Percentiles rank a stretch among this genome's conserved stretches.
Conservation (phyloP, 176 grass and related monocot genomes). For the Oryza punctata region DNA sequence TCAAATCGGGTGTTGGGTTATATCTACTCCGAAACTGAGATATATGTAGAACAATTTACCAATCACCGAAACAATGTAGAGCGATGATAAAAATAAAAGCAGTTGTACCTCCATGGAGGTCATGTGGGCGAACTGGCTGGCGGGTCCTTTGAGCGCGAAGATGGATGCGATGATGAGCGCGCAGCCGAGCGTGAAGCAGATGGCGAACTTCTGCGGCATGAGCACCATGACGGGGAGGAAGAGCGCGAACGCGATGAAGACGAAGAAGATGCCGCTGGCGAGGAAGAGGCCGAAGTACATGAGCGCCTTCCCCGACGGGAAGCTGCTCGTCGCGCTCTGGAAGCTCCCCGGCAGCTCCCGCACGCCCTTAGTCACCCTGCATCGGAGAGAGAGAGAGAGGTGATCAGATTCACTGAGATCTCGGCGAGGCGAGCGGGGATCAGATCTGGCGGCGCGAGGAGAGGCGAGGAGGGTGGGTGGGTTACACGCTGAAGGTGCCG, state of each 20-base stretch:
- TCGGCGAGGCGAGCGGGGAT: neutral
- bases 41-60: neutral
- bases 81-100: neutral
- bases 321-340: constrained; percentile 82
- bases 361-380: constrained; percentile 82
- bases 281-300: constrained; percentile 96
- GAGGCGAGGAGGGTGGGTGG: no score
- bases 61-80: neutral
- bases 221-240: constrained; percentile 95
- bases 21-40: neutral
- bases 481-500: constrained; percentile 88
- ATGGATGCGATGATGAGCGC: constrained; percentile 85
- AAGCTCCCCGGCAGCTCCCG: constrained; percentile 88
- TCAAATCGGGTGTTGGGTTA: neutral
- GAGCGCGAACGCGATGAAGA: constrained; percentile 87
- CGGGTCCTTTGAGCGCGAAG: constrained; percentile 91
- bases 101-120: constrained; percentile 82
- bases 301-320: constrained; percentile 88
- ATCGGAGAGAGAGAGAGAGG: neutral
- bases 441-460: neutral
- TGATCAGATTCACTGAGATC: constrained; percentile 1
- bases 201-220: constrained; percentile 97
- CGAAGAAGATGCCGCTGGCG: constrained; percentile 88
- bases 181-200: constrained; percentile 92
- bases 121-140: constrained; percentile 88